Evolutionary conservation across 192 early-diverging fungal species (phyloP).

Genomic region (Coemansia sp.): DNA sequence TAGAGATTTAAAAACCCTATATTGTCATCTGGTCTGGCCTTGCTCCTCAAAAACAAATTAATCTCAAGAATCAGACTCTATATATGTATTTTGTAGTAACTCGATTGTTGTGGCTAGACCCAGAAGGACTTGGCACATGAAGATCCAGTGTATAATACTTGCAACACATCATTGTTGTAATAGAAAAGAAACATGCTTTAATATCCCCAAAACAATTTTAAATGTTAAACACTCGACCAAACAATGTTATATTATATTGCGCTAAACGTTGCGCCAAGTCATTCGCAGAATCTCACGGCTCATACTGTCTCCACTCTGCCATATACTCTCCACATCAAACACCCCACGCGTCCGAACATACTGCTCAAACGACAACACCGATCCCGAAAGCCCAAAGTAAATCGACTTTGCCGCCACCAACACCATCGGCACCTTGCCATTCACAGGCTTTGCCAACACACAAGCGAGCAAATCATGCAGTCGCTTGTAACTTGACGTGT

Average conservation of each 20-base stretch:
- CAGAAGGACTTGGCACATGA: too few species aligned
- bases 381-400: slow-evolving; percentile 94
- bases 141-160: too few species aligned
- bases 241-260: background rate
- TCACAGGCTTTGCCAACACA: slow-evolving; percentile 47
- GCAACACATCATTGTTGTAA: too few species aligned
- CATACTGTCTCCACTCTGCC: slow-evolving; percentile 62
- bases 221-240: too few species aligned
- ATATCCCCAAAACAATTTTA: too few species aligned
- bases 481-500: slow-evolving; percentile 60
- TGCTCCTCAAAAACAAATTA: too few species aligned
- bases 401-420: slow-evolving; percentile 88
- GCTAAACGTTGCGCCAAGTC: slow-evolving; percentile 30
- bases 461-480: slow-evolving; percentile 61
- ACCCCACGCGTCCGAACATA: slow-evolving; percentile 58
- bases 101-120: too few species aligned
- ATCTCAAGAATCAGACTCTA: too few species aligned
- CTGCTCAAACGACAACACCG: slow-evolving; percentile 71
- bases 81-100: too few species aligned
- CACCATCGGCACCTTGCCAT: slow-evolving; percentile 14
- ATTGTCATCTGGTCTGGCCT: too few species aligned
- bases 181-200: too few species aligned
- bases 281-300: slow-evolving; percentile 73
- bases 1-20: too few species aligned
- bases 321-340: slow-evolving; percentile 62